Evolutionary conservation across 139 green algal species (phyloP).

Genomic region (Asterochloris erici): DNA sequence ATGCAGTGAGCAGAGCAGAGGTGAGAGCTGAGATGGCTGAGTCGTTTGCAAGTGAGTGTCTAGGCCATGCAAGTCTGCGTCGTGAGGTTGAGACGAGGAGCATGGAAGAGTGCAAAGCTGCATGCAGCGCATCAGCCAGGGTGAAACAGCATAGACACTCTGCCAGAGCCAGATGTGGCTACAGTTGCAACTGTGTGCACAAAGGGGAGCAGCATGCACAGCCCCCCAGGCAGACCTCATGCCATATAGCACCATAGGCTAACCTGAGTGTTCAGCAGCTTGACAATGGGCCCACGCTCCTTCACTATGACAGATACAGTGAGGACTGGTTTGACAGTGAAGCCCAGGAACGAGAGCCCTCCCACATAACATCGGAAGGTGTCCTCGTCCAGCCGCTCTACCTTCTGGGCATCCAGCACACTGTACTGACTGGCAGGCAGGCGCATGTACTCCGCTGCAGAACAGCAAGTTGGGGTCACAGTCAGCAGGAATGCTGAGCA

Average conservation of each 20-base stretch:
- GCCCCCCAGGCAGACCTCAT: too few relatives aligned
- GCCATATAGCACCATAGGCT: not conserved
- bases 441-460: slow-evolving; percentile 78
- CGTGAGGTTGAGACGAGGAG: too few relatives aligned
- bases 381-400: slow-evolving; percentile 76
- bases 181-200: too few relatives aligned
- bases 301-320: slow-evolving; percentile 68
- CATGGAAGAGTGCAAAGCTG: too few relatives aligned
- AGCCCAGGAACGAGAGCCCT: slow-evolving; percentile 61
- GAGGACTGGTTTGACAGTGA: slow-evolving; percentile 69
- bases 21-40: too few relatives aligned
- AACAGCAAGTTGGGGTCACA: not conserved
- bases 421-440: slow-evolving; percentile 84
- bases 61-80: too few relatives aligned
- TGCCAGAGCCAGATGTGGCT: not conserved
- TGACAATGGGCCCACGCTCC: slow-evolving; percentile 68
- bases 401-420: slow-evolving; percentile 73
- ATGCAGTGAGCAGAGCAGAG: too few relatives aligned
- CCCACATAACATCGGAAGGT: slow-evolving; percentile 78
- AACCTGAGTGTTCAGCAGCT: slow-evolving; percentile 65
- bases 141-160: too few relatives aligned
- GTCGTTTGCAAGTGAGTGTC: too few relatives aligned
- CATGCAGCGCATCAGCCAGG: too few relatives aligned
- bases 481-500: not conserved
- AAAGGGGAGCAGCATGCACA: too few relatives aligned